A percentile compares a stretch with the other conserved stretches of the same genome.
Evolutionary conservation across 805 yeast species (phyloP).

Genomic region (Lipomyces yamanashiensis): DNA sequence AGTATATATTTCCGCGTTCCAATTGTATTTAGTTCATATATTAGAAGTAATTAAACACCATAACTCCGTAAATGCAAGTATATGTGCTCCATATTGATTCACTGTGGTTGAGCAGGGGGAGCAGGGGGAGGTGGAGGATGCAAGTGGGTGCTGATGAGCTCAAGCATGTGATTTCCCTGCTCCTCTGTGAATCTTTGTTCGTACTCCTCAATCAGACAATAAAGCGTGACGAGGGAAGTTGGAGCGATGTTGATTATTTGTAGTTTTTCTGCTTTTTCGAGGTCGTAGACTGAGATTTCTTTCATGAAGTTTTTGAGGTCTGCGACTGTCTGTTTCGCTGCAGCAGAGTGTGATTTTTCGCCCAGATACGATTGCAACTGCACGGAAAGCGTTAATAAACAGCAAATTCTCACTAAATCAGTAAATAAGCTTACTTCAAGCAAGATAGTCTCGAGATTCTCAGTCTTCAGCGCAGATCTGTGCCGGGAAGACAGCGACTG

Average conservation of each 20-base stretch:
- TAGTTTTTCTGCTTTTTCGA: constrained; percentile 81
- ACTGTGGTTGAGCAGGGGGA: constrained; percentile 1
- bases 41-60: not conserved
- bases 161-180: constrained; percentile 62
- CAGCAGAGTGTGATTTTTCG: constrained; percentile 43
- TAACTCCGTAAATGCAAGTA: not conserved
- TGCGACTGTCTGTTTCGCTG: constrained; percentile 45
- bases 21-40: not conserved
- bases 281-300: constrained; percentile 51
- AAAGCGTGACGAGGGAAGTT: constrained; percentile 74
- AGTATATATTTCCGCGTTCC: not conserved
- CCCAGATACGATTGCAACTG: constrained; percentile 47
- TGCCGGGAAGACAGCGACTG: constrained; percentile 22
- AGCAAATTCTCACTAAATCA: constrained; percentile 39
- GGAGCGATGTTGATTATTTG: constrained; percentile 86
- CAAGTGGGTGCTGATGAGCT: constrained; percentile 57
- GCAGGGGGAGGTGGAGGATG: constrained; percentile 45
- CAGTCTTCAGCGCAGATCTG: constrained; percentile 40
- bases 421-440: constrained; percentile 37
- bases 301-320: constrained; percentile 50
- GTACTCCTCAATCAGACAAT: constrained; percentile 86
- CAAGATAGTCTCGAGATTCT: constrained; percentile 39
- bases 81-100: no score
- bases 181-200: constrained; percentile 81
- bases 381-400: constrained; percentile 40